Percentiles rank a stretch among this genome's conserved stretches.
phyloP scores from a whole-genome alignment of 495 filamentous ascomycete species.

The Bathelium albidoporum region DNA sequence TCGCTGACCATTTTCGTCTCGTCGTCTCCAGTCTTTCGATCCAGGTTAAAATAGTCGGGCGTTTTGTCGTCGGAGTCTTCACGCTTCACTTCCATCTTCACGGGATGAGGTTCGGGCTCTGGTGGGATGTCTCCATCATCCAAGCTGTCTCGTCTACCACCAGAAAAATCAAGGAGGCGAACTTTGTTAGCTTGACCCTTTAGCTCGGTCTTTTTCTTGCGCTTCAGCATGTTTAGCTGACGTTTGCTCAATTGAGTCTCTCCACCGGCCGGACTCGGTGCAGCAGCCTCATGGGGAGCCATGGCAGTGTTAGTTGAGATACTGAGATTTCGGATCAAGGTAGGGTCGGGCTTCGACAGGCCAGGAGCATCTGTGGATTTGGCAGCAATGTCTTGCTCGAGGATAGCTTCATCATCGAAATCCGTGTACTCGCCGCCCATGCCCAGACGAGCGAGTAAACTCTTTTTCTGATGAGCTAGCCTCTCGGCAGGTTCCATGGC shows the following conservation, averaged over 20 bases:
- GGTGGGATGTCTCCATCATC: conserved; percentile 55
- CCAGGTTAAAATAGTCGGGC: conserved; percentile 78
- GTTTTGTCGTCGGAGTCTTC: conserved; percentile 42
- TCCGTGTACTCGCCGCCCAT: conserved; percentile 61
- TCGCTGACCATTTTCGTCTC: conserved; percentile 88
- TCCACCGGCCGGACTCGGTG: conserved; percentile 51
- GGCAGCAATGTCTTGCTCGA: conserved; percentile 46
- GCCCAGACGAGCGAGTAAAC: conserved; percentile 69
- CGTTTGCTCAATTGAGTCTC: conserved; percentile 74
- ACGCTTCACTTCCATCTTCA: conserved; percentile 51
- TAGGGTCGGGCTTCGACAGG: conserved; percentile 38
- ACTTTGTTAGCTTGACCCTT: conserved; percentile 71
- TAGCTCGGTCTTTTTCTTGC: conserved; percentile 46
- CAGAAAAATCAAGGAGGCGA: conserved; percentile 73
- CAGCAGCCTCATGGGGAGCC: conserved; percentile 40
- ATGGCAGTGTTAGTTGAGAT: conserved; percentile 14
- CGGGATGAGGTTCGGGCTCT: conserved; percentile 54
- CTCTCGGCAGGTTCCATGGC: conserved; percentile 69
- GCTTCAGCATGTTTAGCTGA: conserved; percentile 86
- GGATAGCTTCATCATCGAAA: conserved; percentile 69
- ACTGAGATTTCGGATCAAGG: conserved; percentile 39
- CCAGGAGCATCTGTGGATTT: conserved; percentile 28
- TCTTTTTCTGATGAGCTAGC: conserved; percentile 80
- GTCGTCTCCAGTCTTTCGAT: conserved; percentile 67
- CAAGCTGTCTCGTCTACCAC: conserved; percentile 53